Evolutionary conservation across 2,329 filamentous ascomycete genomes (phyloP), one percentile per base, ranked within the genome.

Genomic region (Allantophomopsis lycopodina): DNA sequence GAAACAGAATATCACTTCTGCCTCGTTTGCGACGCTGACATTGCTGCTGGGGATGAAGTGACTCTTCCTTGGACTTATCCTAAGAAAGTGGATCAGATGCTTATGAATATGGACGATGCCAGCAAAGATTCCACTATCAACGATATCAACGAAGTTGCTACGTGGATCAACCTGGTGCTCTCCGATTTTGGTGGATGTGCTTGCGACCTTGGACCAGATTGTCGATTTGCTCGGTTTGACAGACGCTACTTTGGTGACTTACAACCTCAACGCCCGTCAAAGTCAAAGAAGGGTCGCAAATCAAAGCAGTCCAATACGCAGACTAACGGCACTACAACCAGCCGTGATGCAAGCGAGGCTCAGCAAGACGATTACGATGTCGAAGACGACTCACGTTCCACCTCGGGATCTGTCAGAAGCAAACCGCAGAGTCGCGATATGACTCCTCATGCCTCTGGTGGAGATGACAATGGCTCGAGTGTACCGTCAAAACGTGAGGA

Each of bases 1-100:
- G 71, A 73, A 3, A 79, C 77, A 1, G 80, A 89, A 47, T 94
- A 89, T 54, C 85, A 91, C 55, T 94, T 96, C 58, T 95, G 89
- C 73, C 79, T 95, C 46, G 76, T 94, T 43, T 87, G 86, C 50
- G 84, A 84, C 49, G 32, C 7, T 13, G 70, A 79, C 31, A 87
- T 96, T 41, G 60, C 69, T 13, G 65, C 76, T 1, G 66, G 69
- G 32, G 75, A 78, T 50, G 73, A 77, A 50, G 75, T 73, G 51
- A 84, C 67, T 18, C 72, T 69, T 49, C 73, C 64, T 39, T 85
- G 68, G 84, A 84, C 76, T 53, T 89, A 69, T 60, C 73, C 59
- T 47, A 71, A 73, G 35, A 51, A 55, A 7, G 15, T 42, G 7
- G 50, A 51, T 30, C 42, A 38, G 14, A 28, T 28, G 23, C 23